Evolutionary conservation across 177 flowering plant genomes (phyloP).

Genomic region (Vitis hybrid): DNA sequence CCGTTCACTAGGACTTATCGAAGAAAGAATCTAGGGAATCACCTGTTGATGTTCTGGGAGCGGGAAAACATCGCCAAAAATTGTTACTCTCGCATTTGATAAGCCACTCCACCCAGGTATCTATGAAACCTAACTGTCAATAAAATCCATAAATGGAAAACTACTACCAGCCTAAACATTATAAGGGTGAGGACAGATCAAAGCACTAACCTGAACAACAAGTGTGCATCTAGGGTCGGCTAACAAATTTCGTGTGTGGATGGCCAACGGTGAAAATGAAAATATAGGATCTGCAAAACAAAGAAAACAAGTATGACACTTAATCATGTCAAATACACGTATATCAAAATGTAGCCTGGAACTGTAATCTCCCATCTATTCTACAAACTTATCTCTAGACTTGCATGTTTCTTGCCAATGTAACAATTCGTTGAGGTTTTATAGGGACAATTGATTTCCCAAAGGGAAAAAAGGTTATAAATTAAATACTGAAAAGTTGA

Average conservation of each 20-base stretch:
- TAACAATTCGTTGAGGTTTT: no score
- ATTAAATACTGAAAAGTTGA: constrained; percentile 1
- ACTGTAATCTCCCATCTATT: no score
- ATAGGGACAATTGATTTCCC: no score
- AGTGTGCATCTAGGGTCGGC: constrained; percentile 94
- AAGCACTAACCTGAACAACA: constrained; percentile 84
- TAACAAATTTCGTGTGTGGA: constrained; percentile 89
- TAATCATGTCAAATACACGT: no score
- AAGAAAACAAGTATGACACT: background rate
- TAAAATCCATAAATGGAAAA: constrained; percentile 23
- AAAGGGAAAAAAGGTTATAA: background rate
- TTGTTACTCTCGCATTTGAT: constrained; percentile 97
- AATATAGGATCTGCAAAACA: constrained; percentile 81
- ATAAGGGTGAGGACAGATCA: background rate
- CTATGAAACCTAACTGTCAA: constrained; percentile 41
- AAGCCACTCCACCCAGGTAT: constrained; percentile 99
- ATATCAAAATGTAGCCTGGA: no score
- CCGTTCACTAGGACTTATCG: background rate
- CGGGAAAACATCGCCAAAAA: constrained; percentile 91
- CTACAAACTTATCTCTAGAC: no score
- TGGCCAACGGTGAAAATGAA: constrained; percentile 98
- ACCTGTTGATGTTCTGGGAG: constrained; percentile 93
- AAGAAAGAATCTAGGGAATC: background rate
- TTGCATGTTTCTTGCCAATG: no score
- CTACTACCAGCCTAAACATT: constrained; percentile 2